Base-by-base conservation (phyloP, 768 basidiomycete species). In the Xerocomus potaroensis region DNA sequence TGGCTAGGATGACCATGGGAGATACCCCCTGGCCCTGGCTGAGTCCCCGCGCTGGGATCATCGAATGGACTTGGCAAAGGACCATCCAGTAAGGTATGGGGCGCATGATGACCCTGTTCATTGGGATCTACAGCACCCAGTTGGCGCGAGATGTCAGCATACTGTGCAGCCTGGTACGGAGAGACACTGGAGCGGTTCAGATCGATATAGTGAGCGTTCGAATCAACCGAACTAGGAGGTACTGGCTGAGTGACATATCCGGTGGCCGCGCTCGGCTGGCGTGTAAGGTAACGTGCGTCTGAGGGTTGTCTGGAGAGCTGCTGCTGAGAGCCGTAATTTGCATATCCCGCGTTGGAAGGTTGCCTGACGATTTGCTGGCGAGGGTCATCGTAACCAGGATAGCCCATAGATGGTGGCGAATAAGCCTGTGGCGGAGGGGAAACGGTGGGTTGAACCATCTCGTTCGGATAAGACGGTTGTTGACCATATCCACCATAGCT, bases 81-180 rank as follows among this genome's bases (percentile, higher is more conserved):
- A 18, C 12, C 53, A 0, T 48, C 49, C n/a, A 58, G 52, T n/a
- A 61, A 36, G 8, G 62, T 51, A 41, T 48, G 9, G 3, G 45
- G 5, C 14, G 11, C 22, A 44, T 51, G 64, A 35, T 50, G 46
- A 36, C 53, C 51, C 1, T 49, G 52, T 33, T 50, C 41, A 29
- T 55, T 54, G 27, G 68, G 57, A 22, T 67, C 42, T 33, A 49
- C 26, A 48, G 55, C 30, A 5, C 79, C 74, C 32, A 89, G 62
- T 16, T 69, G 76, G 55, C 75, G 71, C 5, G 82, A 78, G 45
- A 87, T 87, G 56, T 83, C 85, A 16, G 72, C 77, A 56, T 88
- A 88, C 61, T 89, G 87, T 0, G 72, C 75, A 32, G 83, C 86
- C 58, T 89, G 87, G 73, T 75, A 85, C 0, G 86, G 85, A 3